phyloP scores from a whole-genome alignment of 2,329 filamentous ascomycete species.

The Dactylonectria macrodidyma region DNA sequence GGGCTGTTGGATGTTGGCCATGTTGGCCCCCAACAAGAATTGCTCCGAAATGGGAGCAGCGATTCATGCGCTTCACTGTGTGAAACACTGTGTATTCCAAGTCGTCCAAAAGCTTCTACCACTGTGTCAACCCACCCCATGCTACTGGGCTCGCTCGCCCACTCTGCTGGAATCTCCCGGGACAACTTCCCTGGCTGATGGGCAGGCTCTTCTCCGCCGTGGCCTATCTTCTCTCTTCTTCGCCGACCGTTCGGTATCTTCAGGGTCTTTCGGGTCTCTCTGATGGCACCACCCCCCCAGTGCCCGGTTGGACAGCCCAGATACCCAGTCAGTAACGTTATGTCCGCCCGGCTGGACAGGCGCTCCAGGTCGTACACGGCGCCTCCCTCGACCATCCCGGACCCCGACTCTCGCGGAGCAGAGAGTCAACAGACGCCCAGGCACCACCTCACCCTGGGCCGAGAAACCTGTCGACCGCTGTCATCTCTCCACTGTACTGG shows the following conservation, averaged over 20 bases:
- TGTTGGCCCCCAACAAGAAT: background rate
- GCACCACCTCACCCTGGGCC: constrained; percentile 29
- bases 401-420: background rate
- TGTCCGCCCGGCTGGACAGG: constrained; percentile 3
- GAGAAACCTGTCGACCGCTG: constrained; percentile 20
- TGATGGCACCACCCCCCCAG: constrained; percentile 10
- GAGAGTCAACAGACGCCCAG: background rate
- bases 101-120: background rate
- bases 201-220: background rate
- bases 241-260: constrained; percentile 8
- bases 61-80: too few species aligned
- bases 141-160: background rate
- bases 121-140: background rate
- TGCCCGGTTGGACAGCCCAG: background rate
- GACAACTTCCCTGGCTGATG: background rate
- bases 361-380: background rate
- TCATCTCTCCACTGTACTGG: background rate
- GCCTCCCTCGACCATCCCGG: background rate
- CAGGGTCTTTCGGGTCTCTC: constrained; percentile 2
- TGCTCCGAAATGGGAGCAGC: too few species aligned
- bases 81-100: too few species aligned
- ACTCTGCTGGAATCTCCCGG: constrained; percentile 11
- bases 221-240: background rate
- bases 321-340: too few species aligned
- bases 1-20: background rate